A percentile compares a stretch with the other conserved stretches of the same genome.
phyloP scores from a whole-genome alignment of 495 filamentous ascomycete genomes.

The Jackrogersella multiformis region DNA sequence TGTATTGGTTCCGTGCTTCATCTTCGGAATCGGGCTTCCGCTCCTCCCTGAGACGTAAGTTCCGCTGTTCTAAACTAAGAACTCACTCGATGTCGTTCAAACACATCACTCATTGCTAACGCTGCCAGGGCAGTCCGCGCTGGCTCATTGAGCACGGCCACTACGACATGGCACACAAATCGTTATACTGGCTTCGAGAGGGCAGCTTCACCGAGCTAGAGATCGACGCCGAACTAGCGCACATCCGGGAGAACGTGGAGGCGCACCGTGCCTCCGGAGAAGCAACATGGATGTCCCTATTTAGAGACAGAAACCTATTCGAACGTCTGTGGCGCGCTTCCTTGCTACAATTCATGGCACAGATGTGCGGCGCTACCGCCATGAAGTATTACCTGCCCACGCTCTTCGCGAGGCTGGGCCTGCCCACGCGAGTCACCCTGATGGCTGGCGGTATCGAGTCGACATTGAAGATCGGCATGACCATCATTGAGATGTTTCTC shows the following conservation, averaged over 20 bases:
- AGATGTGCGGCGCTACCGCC: slow-evolving; percentile 62
- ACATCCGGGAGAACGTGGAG: slow-evolving; percentile 52
- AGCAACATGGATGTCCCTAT: slow-evolving; percentile 50
- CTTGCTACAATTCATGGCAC: slow-evolving; percentile 63
- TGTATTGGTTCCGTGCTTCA: slow-evolving; percentile 54
- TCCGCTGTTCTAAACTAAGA: background rate
- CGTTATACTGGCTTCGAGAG: slow-evolving; percentile 57
- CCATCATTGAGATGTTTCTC: slow-evolving; percentile 59
- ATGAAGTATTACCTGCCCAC: slow-evolving; percentile 66
- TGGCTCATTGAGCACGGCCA: slow-evolving; percentile 61
- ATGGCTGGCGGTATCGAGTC: slow-evolving; percentile 61
- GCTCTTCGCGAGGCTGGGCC: slow-evolving; percentile 58
- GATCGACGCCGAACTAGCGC: slow-evolving; percentile 48
- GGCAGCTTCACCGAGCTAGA: slow-evolving; percentile 49
- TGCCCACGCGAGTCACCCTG: slow-evolving; percentile 54
- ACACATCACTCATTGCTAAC: background rate
- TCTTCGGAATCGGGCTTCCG: slow-evolving; percentile 57
- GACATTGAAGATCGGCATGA: slow-evolving; percentile 61
- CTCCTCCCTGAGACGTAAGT: slow-evolving; percentile 62
- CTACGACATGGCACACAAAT: slow-evolving; percentile 47
- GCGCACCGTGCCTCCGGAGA: slow-evolving; percentile 42
- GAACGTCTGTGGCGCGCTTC: slow-evolving; percentile 57
- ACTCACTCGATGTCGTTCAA: background rate
- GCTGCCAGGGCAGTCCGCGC: slow-evolving; percentile 46
- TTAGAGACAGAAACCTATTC: slow-evolving; percentile 52